Conservation (phyloP, 2,329 filamentous ascomycete genomes). For the Cercospora zeae-maydis region DNA sequence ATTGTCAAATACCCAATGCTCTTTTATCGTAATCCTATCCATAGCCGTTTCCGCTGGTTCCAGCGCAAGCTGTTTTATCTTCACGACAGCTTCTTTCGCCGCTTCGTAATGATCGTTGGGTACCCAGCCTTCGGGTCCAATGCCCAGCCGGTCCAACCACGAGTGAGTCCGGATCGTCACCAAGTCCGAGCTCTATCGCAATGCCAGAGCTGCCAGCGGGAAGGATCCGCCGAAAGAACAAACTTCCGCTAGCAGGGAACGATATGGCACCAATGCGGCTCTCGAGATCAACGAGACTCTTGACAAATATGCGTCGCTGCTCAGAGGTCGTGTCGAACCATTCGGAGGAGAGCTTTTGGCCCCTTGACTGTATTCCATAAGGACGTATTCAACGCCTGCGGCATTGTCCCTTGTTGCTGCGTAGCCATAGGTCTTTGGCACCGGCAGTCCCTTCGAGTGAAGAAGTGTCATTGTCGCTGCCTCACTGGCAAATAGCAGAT, state of each 20-base stretch:
- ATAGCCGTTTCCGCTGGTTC: constrained; percentile 22
- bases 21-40: constrained; percentile 16
- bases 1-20: constrained; percentile 31
- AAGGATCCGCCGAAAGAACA: constrained; percentile 37
- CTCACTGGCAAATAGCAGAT: constrained; percentile 26
- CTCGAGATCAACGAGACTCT: constrained; percentile 34
- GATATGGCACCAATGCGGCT: constrained; percentile 27
- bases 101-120: constrained; percentile 21
- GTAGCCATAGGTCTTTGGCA: constrained; percentile 26
- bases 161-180: constrained; percentile 19
- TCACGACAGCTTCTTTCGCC: constrained; percentile 19
- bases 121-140: constrained; percentile 27
- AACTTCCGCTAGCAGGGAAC: constrained; percentile 36
- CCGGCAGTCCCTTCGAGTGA: constrained; percentile 22
- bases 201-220: constrained; percentile 17
- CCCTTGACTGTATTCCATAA: constrained; percentile 24
- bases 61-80: constrained; percentile 30
- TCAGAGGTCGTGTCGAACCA: constrained; percentile 25
- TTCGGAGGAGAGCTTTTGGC: constrained; percentile 18
- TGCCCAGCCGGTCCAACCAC: constrained; percentile 33
- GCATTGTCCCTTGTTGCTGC: constrained; percentile 25
- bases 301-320: constrained; percentile 28
- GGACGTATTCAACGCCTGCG: constrained; percentile 30
- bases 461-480: constrained; percentile 29
- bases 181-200: constrained; percentile 17